Evolutionary conservation across 768 basidiomycete species (phyloP).

Genomic region (Lyophyllum atratum): DNA sequence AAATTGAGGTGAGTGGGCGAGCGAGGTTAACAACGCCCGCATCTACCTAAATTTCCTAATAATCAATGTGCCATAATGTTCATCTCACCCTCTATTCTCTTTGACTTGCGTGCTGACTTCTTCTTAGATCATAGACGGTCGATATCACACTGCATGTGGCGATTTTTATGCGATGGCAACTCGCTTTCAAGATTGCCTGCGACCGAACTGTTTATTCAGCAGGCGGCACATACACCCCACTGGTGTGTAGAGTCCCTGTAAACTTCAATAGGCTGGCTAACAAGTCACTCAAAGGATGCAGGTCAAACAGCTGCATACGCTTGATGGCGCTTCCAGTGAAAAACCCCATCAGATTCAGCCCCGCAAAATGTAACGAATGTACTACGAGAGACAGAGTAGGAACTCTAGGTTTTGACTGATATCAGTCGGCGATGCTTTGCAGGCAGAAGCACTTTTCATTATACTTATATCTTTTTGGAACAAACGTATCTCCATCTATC

Average conservation of each 20-base stretch:
- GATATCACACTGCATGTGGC: slow-evolving; percentile 67
- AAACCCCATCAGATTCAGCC: slow-evolving; percentile 74
- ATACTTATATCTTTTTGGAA: not conserved
- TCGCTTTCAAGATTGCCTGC: slow-evolving; percentile 64
- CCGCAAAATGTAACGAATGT: slow-evolving; percentile 47
- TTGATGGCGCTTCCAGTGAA: slow-evolving; percentile 68
- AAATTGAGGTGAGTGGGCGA: slow-evolving; percentile 13
- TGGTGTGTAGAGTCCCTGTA: slow-evolving; percentile 35
- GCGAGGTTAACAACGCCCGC: not conserved
- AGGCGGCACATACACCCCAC: slow-evolving; percentile 57
- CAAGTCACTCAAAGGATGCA: slow-evolving; percentile 47
- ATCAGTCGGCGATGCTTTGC: not conserved
- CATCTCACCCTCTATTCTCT: slow-evolving; percentile 23
- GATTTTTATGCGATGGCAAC: slow-evolving; percentile 78
- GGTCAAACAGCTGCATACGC: slow-evolving; percentile 54
- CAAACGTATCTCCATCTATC: not conserved
- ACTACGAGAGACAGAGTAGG: slow-evolving; percentile 30
- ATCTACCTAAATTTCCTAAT: not conserved
- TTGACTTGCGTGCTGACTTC: not conserved
- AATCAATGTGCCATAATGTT: slow-evolving; percentile 75
- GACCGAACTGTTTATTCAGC: slow-evolving; percentile 71
- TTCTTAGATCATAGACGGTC: slow-evolving; percentile 72
- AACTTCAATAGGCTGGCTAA: not conserved
- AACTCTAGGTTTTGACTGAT: slow-evolving; percentile 18
- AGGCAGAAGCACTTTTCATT: not conserved